Percentiles rank a stretch among this genome's conserved stretches.
Evolutionary conservation across 140 eudicot genomes (phyloP).

Genomic region (Senecio squalidus): DNA sequence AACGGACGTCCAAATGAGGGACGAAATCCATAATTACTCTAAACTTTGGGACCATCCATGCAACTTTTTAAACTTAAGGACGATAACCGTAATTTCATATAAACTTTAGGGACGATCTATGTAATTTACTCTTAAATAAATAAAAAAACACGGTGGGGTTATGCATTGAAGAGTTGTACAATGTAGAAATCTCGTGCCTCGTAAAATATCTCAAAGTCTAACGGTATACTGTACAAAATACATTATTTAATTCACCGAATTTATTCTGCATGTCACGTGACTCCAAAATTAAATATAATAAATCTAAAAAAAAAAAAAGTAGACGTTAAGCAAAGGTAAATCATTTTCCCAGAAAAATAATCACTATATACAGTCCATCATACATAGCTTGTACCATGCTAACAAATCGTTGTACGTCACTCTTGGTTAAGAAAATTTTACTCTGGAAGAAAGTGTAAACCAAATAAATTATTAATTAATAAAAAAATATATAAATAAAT

Average conservation of each 20-base stretch:
- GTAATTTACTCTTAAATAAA: too few relatives aligned
- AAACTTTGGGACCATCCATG: too few relatives aligned
- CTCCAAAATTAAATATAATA: conserved; percentile 2
- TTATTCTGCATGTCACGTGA: conserved; percentile 34
- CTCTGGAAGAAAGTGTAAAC: conserved; percentile 1
- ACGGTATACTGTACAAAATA: conserved; percentile 31
- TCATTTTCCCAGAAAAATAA: not conserved
- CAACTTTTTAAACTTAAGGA: too few relatives aligned
- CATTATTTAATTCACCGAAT: conserved; percentile 32
- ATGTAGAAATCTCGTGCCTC: conserved; percentile 30
- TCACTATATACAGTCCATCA: not conserved
- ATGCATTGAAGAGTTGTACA: conserved; percentile 20
- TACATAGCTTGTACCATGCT: not conserved
- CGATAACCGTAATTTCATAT: too few relatives aligned
- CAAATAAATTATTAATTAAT: not conserved
- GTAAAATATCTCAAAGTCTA: conserved; percentile 26
- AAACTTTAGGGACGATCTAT: too few relatives aligned
- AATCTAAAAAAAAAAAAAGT: conserved; percentile 22
- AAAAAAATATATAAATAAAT: conserved; percentile 1
- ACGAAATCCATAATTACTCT: too few relatives aligned
- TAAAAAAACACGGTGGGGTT: not conserved
- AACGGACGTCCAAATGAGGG: too few relatives aligned
- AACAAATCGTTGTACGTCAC: not conserved
- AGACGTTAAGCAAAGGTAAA: conserved; percentile 31
- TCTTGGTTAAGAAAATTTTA: not conserved